Evolutionary conservation across 805 yeast genomes (phyloP).

Genomic region (Candida insectorum): DNA sequence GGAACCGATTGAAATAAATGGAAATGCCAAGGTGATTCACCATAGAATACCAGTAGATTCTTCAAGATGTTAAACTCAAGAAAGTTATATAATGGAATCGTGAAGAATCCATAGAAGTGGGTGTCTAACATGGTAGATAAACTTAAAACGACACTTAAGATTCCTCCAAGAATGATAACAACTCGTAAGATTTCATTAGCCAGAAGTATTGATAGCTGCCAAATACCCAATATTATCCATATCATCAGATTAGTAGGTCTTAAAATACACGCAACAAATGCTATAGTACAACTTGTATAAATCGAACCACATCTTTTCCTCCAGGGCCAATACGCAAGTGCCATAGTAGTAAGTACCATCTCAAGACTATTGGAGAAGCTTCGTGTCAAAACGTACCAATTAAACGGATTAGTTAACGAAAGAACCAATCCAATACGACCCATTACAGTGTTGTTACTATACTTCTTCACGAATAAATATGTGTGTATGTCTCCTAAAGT

Average conservation of each 20-base stretch:
- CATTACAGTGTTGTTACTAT: constrained; percentile 27
- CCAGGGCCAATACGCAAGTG: constrained; percentile 75
- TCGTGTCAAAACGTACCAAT: constrained; percentile 77
- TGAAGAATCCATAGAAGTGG: constrained; percentile 52
- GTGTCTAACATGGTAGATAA: constrained; percentile 51
- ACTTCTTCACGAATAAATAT: constrained; percentile 43
- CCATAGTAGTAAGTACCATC: constrained; percentile 62
- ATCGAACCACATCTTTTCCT: constrained; percentile 13
- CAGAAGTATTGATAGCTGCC: constrained; percentile 5
- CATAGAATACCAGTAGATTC: constrained; percentile 78
- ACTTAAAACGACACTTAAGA: constrained; percentile 16
- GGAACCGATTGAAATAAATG: constrained; percentile 84
- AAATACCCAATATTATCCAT: constrained; percentile 65
- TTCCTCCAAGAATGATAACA: constrained; percentile 16
- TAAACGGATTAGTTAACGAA: constrained; percentile 67
- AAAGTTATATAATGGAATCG: constrained; percentile 67
- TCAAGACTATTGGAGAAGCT: constrained; percentile 86
- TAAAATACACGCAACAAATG: constrained; percentile 61
- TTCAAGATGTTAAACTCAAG: constrained; percentile 73
- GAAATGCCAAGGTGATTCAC: constrained; percentile 80
- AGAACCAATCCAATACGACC: constrained; percentile 45
- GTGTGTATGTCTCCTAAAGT: constrained; percentile 66
- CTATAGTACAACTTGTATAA: constrained; percentile 43
- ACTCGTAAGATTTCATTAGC: neutral
- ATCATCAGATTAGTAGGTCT: constrained; percentile 82